Evolutionary conservation across 169 alveolate species (phyloP).

Genomic region (Plasmodium gonderi): DNA sequence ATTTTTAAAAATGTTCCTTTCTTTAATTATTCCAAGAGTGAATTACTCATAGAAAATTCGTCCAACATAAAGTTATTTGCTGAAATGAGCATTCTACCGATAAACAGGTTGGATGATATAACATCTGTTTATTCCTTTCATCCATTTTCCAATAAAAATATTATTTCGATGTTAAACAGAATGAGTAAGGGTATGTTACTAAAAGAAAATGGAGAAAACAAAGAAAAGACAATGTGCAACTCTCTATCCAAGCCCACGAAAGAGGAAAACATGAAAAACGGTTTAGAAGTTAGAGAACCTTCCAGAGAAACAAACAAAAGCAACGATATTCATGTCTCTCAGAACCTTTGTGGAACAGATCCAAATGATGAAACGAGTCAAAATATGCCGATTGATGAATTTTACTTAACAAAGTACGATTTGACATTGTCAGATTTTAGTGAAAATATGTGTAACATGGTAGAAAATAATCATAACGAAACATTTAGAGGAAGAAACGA

Average conservation of each 20-base stretch:
- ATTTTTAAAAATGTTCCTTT: slow-evolving; percentile 57
- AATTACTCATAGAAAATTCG: slow-evolving; percentile 33
- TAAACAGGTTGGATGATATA: slow-evolving; percentile 39
- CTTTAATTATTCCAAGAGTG: slow-evolving; percentile 56
- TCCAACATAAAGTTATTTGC: slow-evolving; percentile 34
- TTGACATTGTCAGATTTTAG: slow-evolving; percentile 25
- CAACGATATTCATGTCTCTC: background rate
- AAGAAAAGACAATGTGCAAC: background rate
- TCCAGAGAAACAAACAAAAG: background rate
- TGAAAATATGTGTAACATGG: background rate
- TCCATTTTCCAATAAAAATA: slow-evolving; percentile 34
- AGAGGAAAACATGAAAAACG: background rate
- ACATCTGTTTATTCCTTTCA: slow-evolving; percentile 53
- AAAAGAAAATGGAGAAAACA: background rate
- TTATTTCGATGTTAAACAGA: slow-evolving; percentile 9
- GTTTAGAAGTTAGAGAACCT: background rate
- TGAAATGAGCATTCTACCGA: slow-evolving; percentile 43
- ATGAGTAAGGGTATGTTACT: background rate
- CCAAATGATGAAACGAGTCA: background rate
- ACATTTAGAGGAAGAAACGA: background rate
- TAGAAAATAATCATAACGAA: slow-evolving; percentile 5
- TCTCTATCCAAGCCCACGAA: background rate
- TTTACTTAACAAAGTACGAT: slow-evolving; percentile 53
- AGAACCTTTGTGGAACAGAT: background rate
- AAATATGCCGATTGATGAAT: slow-evolving; percentile 37